A percentile compares a stretch with the other conserved stretches of the same genome.
These are phyloP conservation scores for Nannochloris sp. DNA, from an alignment of 139 green algal species.

Conservation along the genomic window DNA sequence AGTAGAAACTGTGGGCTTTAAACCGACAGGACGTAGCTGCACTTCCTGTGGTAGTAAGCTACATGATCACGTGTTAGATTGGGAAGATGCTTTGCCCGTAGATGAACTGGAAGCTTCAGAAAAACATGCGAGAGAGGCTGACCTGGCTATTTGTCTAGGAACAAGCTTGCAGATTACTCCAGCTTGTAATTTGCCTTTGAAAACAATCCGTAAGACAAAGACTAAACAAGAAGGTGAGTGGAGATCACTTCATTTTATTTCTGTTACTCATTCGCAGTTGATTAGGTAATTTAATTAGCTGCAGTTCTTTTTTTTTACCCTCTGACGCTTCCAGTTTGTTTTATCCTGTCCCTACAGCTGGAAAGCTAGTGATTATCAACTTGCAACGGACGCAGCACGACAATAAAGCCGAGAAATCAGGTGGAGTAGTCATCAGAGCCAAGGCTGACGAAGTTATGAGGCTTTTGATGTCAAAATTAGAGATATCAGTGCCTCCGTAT, in stretches of 20 bases:
- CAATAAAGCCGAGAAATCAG: conserved; percentile 41
- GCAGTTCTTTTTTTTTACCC: neutral
- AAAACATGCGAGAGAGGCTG: conserved; percentile 41
- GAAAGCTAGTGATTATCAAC: conserved; percentile 85
- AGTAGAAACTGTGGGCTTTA: conserved; percentile 85
- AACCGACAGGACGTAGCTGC: conserved; percentile 72
- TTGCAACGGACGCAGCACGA: conserved; percentile 55
- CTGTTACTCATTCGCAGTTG: no score
- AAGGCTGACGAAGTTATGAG: conserved; percentile 26
- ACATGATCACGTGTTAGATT: conserved; percentile 79
- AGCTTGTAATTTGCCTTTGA: conserved; percentile 72
- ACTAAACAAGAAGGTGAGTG: neutral
- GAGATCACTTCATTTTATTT: no score
- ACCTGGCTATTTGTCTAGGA: conserved; percentile 75
- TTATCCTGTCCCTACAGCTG: conserved; percentile 26
- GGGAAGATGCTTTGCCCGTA: conserved; percentile 78
- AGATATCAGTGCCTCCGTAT: conserved; percentile 3
- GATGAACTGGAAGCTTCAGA: conserved; percentile 72
- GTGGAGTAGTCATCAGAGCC: conserved; percentile 29
- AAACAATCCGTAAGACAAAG: conserved; percentile 29
- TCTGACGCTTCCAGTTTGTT: neutral
- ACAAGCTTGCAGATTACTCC: conserved; percentile 88
- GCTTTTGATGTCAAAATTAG: conserved; percentile 4
- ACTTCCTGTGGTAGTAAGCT: conserved; percentile 52
- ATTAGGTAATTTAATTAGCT: no score